Evolutionary conservation across 2,329 filamentous ascomycete species (phyloP).

Genomic region (Chaetomium globosum): DNA sequence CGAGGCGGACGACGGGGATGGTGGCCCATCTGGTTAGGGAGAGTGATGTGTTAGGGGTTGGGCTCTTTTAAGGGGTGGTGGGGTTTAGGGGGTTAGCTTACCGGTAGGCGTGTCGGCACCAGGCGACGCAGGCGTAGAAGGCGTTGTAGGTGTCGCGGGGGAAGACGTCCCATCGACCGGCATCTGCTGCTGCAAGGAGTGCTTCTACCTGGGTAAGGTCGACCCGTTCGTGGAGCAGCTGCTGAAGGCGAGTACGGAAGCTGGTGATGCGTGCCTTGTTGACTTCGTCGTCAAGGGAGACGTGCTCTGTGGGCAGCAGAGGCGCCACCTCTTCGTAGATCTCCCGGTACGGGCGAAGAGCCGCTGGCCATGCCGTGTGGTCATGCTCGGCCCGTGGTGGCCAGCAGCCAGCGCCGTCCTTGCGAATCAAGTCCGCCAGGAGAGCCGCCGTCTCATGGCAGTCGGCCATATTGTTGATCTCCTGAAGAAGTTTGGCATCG

Average conservation of each 20-base stretch:
- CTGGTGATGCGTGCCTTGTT: constrained; percentile 34
- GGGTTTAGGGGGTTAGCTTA: neutral
- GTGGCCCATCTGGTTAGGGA: constrained; percentile 39
- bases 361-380: constrained; percentile 36
- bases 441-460: constrained; percentile 28
- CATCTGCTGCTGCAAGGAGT: constrained; percentile 35
- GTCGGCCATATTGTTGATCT: constrained; percentile 23
- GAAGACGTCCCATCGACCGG: constrained; percentile 38
- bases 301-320: constrained; percentile 33
- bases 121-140: constrained; percentile 42
- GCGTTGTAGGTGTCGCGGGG: constrained; percentile 42
- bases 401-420: constrained; percentile 35
- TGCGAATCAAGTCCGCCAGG: constrained; percentile 27
- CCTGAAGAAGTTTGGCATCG: constrained; percentile 9
- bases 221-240: constrained; percentile 36
- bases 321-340: constrained; percentile 40
- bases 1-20: constrained; percentile 41
- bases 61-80: neutral
- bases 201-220: constrained; percentile 34
- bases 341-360: constrained; percentile 40
- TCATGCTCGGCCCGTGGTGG: constrained; percentile 32
- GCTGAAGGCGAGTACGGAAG: constrained; percentile 34
- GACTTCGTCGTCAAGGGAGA: constrained; percentile 38
- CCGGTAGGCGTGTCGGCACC: constrained; percentile 41
- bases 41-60: neutral